Evolutionary conservation across 805 yeast genomes (phyloP), one percentile per base, ranked within the genome.

Genomic region (Zygotorulaspora sp.): DNA sequence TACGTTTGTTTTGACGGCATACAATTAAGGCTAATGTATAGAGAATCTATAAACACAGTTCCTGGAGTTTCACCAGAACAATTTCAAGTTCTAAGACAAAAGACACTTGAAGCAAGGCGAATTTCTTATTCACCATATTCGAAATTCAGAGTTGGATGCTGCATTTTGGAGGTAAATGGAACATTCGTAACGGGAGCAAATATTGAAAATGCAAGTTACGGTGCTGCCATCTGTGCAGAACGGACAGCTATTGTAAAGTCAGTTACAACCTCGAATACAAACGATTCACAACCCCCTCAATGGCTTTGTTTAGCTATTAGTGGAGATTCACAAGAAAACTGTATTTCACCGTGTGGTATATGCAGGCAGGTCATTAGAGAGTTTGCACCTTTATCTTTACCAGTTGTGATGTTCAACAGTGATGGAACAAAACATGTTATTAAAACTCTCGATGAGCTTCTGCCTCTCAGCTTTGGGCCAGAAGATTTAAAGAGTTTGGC

Each of bases 151-250:
- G 98, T 90, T 2, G 97, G 97, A 0, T 85, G 95, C 37, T 75
- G 80, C 3, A 51, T 90, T 1, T 53, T 85, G 16, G 69, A 86
- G 1, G 58, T 55, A 0, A 55, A 65, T 6, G 83, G 76, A 2
- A 63, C 64, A 13, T 67, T 56, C 29, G 63, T 81, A 16, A 54
- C 63, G 9, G 98, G 97, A 4, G 95, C 95, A 27, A 90, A 90
- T 50, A 78, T 92, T 18, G 98, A 90, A 58, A 92, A 90, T 58
- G 97, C 97, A 2, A 78, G 92, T 33, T 89, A 84, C 55, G 94
- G 86, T 1, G 89, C 77, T 2, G 71, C 78, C 1, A 74, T 82
- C 16, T 83, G 94, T 57, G 94, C 94, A 0, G 94, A 83, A 52
- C 65, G 88, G 27, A 71, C 82, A 1, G 79, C 90, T 0, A 67